These are phyloP conservation scores for Chytriomyces confervae DNA, from an alignment of 192 early-diverging fungal species.

Conservation along the genomic window DNA sequence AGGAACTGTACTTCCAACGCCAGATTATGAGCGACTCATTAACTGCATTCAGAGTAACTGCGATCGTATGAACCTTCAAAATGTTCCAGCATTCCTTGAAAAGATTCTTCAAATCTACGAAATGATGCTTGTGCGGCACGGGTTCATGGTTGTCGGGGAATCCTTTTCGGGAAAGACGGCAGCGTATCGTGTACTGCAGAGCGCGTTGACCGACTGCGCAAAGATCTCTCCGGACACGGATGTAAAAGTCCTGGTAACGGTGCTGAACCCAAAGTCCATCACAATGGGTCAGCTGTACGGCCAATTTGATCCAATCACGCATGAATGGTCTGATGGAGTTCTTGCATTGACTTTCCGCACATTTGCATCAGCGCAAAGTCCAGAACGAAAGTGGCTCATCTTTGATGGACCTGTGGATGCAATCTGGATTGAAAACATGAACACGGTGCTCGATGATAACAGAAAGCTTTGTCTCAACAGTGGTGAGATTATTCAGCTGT, in stretches of 20 bases:
- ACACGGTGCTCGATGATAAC: conserved; percentile 63
- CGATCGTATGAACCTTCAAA: conserved; percentile 55
- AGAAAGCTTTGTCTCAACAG: conserved; percentile 65
- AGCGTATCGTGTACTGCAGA: conserved; percentile 59
- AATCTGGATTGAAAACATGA: conserved; percentile 69
- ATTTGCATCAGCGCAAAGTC: conserved; percentile 60
- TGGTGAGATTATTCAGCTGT: conserved; percentile 68
- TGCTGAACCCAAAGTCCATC: conserved; percentile 67
- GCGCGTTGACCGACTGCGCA: conserved; percentile 57
- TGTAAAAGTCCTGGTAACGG: conserved; percentile 54
- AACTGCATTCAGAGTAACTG: conserved; percentile 53
- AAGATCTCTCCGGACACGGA: conserved; percentile 50
- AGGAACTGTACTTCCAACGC: conserved; percentile 59
- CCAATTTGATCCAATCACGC: conserved; percentile 65
- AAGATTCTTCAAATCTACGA: conserved; percentile 68
- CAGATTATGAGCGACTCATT: conserved; percentile 60
- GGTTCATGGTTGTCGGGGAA: conserved; percentile 68
- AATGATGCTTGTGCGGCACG: conserved; percentile 70
- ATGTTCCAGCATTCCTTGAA: conserved; percentile 62
- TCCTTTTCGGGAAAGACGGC: conserved; percentile 63
- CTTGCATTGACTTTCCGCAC: conserved; percentile 61
- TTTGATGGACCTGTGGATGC: conserved; percentile 72
- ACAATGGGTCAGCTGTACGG: conserved; percentile 71
- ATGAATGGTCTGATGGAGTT: conserved; percentile 70
- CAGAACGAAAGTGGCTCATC: conserved; percentile 67